phyloP scores from a whole-genome alignment of 78 protist genomes.

The Dictyostelium capitatum region DNA sequence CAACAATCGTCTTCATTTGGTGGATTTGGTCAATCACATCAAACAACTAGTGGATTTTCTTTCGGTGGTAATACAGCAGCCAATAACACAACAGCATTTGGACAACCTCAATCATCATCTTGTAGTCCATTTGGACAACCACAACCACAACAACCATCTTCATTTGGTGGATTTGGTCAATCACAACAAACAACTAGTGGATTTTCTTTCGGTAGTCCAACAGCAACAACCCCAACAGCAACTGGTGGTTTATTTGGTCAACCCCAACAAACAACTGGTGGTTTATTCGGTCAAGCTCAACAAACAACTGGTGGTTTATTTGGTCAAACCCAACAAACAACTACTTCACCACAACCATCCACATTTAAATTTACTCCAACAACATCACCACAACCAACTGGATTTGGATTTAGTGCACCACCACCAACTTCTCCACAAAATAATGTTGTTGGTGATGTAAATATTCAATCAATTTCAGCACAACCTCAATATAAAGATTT shows the following conservation, averaged over 20 bases:
- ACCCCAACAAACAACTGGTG: background rate
- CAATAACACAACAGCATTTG: background rate
- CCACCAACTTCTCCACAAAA: background rate
- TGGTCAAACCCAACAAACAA: background rate
- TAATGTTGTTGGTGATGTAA: background rate
- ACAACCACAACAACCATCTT: background rate
- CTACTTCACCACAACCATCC: no score
- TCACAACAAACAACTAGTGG: background rate
- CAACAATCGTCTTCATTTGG: background rate
- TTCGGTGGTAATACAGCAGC: no score
- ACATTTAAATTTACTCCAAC: no score
- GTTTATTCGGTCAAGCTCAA: no score
- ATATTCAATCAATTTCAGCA: background rate
- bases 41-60: background rate
- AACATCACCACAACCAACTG: no score
- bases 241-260: background rate
- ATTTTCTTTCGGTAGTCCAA: no score
- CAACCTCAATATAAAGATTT: background rate
- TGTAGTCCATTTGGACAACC: background rate
- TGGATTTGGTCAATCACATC: background rate
- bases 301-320: background rate
- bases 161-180: background rate
- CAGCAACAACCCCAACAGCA: no score
- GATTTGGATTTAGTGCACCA: no score
- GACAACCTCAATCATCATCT: background rate